Evolutionary conservation across 129 eudicot species (phyloP).

Genomic region (Silybum marianum): DNA sequence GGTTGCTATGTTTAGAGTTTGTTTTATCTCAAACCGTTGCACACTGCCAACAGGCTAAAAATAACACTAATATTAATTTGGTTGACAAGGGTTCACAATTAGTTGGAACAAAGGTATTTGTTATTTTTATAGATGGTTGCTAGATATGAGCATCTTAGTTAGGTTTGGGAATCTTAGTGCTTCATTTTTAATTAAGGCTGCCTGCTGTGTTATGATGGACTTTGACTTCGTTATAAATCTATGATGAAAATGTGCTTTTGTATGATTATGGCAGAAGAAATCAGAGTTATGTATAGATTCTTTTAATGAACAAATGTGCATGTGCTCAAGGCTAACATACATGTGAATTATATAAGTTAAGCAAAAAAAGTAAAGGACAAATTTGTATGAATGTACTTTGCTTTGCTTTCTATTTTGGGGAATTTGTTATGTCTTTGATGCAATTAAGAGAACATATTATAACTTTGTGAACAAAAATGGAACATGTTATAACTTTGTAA

Average conservation of each 20-base stretch:
- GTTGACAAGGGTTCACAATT: slow-evolving; percentile 2
- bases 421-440: neutral
- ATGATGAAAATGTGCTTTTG: neutral
- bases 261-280: slow-evolving; percentile 13
- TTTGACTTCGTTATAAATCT: neutral
- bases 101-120: slow-evolving; percentile 4
- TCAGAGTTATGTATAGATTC: slow-evolving; percentile 3
- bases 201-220: neutral
- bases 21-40: slow-evolving; percentile 13
- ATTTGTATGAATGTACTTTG: neutral
- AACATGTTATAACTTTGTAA: neutral
- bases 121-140: slow-evolving; percentile 2
- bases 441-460: neutral
- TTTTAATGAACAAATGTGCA: neutral
- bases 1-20: slow-evolving; percentile 11
- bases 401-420: neutral
- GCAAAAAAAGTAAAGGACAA: neutral
- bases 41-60: neutral
- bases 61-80: neutral
- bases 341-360: slow-evolving; percentile 5
- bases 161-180: slow-evolving; percentile 21
- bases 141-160: slow-evolving; percentile 11
- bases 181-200: neutral
- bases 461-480: neutral
- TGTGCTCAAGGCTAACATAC: slow-evolving; percentile 11